These are phyloP conservation scores for Fusarium udum DNA, from an alignment of 2,329 filamentous ascomycete species.

Conservation along the genomic window DNA sequence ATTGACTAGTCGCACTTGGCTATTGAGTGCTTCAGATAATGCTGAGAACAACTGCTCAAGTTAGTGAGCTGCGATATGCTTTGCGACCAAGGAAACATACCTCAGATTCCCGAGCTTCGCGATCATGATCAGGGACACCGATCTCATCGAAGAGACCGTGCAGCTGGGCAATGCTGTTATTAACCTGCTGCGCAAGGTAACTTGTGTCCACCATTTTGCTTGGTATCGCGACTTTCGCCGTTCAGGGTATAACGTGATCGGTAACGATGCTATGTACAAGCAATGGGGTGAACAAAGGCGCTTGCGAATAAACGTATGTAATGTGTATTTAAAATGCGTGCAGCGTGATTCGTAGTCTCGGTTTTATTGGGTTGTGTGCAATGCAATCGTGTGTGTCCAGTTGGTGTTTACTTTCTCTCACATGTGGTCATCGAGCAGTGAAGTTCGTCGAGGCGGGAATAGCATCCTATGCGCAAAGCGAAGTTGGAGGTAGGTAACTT, in stretches of 20 bases:
- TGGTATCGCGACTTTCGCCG: conserved; percentile 8
- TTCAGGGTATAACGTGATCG: conserved; percentile 26
- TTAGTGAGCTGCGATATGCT: conserved; percentile 8
- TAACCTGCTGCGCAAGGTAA: conserved; percentile 94
- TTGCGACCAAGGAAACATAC: conserved; percentile 59
- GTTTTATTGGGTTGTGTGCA: conserved; percentile 18
- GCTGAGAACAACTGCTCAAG: conserved; percentile 81
- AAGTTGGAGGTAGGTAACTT: conserved; percentile 10
- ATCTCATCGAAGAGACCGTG: conserved; percentile 98
- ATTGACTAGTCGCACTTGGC: conserved; percentile 85
- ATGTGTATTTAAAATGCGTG: conserved; percentile 1
- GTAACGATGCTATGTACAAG: conserved; percentile 25
- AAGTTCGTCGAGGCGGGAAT: conserved; percentile 36
- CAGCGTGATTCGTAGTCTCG: conserved; percentile 30
- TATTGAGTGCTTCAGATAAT: conserved; percentile 89
- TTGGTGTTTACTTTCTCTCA: conserved; percentile 44
- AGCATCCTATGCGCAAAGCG: conserved; percentile 40
- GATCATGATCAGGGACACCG: conserved; percentile 91
- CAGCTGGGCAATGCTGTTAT: conserved; percentile 89
- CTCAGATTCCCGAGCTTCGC: conserved; percentile 88
- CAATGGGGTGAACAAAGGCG: conserved; percentile 4
- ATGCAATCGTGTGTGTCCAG: conserved; percentile 22
- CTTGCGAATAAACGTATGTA: conserved; percentile 14
- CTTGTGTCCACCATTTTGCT: conserved; percentile 79
- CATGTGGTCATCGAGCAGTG: conserved; percentile 41